These are phyloP conservation scores for Dothideomycetidae sp. DNA, from an alignment of 2,329 filamentous ascomycete genomes.

Conservation along the genomic window DNA sequence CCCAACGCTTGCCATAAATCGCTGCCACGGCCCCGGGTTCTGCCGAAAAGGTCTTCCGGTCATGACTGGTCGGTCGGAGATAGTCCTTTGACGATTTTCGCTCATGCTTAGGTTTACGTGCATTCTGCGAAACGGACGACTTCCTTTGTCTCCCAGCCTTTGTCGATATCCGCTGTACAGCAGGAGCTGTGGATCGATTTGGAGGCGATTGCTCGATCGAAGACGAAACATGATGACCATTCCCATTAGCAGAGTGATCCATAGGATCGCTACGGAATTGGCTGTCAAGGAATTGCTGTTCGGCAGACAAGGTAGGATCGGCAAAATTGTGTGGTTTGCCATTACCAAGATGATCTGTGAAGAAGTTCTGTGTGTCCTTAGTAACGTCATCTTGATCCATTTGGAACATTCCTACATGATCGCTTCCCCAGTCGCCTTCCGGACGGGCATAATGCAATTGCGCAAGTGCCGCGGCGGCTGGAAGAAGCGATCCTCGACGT, in stretches of 20 bases:
- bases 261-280: slow-evolving; percentile 11
- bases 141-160: slow-evolving; percentile 65
- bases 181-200: slow-evolving; percentile 73
- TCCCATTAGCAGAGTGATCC: slow-evolving; percentile 1
- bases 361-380: slow-evolving; percentile 20
- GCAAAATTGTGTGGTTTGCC: slow-evolving; percentile 12
- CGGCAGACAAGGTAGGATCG: slow-evolving; percentile 13
- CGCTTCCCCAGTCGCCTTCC: slow-evolving; percentile 64
- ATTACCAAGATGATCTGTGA: slow-evolving; percentile 26
- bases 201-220: slow-evolving; percentile 70
- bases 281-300: slow-evolving; percentile 14
- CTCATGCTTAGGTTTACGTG: slow-evolving; percentile 63
- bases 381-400: slow-evolving; percentile 7
- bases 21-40: slow-evolving; percentile 53
- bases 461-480: slow-evolving; percentile 69
- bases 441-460: slow-evolving; percentile 70
- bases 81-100: slow-evolving; percentile 65
- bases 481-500: slow-evolving; percentile 47
- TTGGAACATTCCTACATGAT: slow-evolving; percentile 44
- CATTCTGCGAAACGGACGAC: slow-evolving; percentile 70
- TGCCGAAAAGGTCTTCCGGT: slow-evolving; percentile 71
- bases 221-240: slow-evolving; percentile 28
- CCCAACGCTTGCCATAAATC: slow-evolving; percentile 76
- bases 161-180: slow-evolving; percentile 50
- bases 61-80: slow-evolving; percentile 51